Evolutionary conservation across 164 flowering plant species (phyloP), one percentile per base, ranked within the genome.

Genomic region (Magnolia officinalis): DNA sequence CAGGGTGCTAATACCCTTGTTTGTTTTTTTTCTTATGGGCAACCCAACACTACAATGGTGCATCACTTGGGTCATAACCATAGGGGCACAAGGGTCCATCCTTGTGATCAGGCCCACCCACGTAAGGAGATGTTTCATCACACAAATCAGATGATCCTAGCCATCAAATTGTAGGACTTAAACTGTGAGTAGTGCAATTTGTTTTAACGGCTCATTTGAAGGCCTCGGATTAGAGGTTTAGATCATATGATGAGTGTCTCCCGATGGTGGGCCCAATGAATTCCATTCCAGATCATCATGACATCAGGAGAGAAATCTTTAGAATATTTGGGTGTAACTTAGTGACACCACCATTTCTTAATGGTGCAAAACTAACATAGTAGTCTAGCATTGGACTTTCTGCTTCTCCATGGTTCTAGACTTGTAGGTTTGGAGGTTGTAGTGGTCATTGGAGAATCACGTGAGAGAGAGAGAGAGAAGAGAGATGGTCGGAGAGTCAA

Each of bases 401-500:
- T 7, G 21, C 23, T 64, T 21, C 20, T 64, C 67, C 67, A 64
- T 7, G 67, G 21, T 64, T 64, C 21, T 64, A 64, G 4, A 26
- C 31, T 24, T 66, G 10, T 69, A 29, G n/a, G 6, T 29, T 20
- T 24, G 69, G 21, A 21, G 69, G 14, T 49, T 49, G 55, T 19
- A 19, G 21, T 49, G 26, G 75, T 31, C 75, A 67, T 59, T 73
- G 67, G 67, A 29, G 26, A 61, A 52, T 73, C 75, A 73, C 67
- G 59, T 61, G 52, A 59, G 75, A 29, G 50, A 20, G n/a, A 55
- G 75, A 8, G 20, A 37, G 72, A 49, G 29, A 61, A 63, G 8
- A n/a, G 7, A 63, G 10, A 2, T 0, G 20, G 23, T 18, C 8
- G 9, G 23, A n/a, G 65, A n/a, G 65, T 37, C 45, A 37, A 63